Evolutionary conservation across 352 stramenopile genomes (phyloP).

Genomic region (Phytophthora multivora): DNA sequence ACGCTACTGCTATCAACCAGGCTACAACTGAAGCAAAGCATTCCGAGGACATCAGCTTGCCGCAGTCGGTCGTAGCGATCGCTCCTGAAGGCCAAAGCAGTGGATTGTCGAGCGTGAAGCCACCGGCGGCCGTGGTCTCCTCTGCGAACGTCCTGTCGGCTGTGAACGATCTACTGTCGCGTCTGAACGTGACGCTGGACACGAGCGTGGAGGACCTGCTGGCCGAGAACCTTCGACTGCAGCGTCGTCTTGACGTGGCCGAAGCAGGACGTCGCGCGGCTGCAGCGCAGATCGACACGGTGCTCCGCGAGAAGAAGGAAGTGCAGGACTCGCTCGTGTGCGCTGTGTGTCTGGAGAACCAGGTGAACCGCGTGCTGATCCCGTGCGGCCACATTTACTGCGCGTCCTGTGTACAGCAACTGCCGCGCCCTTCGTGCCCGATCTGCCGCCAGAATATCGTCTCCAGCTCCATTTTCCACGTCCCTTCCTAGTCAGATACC

Average conservation of each 20-base stretch:
- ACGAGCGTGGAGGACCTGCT: conserved; percentile 70
- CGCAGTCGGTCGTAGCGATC: conserved; percentile 36
- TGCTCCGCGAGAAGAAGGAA: conserved; percentile 77
- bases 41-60: conserved; percentile 12
- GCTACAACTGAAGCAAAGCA: neutral
- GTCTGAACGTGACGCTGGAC: conserved; percentile 74
- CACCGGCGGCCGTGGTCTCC: conserved; percentile 20
- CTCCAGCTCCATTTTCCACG: conserved; percentile 69
- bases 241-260: conserved; percentile 61
- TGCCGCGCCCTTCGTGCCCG: conserved; percentile 69
- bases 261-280: conserved; percentile 66
- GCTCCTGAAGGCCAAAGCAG: conserved; percentile 8
- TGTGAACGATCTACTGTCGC: conserved; percentile 75
- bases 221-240: conserved; percentile 64
- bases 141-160: conserved; percentile 65
- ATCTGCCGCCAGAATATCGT: conserved; percentile 71
- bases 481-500: conserved; percentile 46
- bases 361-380: conserved; percentile 83
- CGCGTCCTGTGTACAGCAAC: conserved; percentile 56
- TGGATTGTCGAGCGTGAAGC: conserved; percentile 5
- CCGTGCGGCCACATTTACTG: conserved; percentile 88
- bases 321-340: conserved; percentile 76
- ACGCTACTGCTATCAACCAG: neutral
- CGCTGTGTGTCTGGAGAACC: conserved; percentile 81
- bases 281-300: conserved; percentile 67